Conservation (phyloP, 129 eudicot species). For the Flaveria robusta region DNA sequence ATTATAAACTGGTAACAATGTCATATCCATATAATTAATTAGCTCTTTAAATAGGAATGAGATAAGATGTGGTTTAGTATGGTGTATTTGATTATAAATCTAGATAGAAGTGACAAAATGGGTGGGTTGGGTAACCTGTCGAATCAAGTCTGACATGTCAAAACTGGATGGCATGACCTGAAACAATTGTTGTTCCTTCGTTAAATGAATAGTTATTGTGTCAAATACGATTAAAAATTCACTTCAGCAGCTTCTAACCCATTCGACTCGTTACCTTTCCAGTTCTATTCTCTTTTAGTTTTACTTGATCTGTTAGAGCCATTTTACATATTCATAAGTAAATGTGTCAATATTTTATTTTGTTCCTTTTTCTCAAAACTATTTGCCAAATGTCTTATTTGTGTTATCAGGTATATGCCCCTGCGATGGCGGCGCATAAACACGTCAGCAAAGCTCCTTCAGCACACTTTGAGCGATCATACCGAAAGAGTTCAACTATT, state of each 20-base stretch:
- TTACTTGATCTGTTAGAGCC: not conserved
- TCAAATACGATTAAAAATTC: not conserved
- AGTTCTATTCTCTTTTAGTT: not conserved
- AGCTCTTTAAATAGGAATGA: not conserved
- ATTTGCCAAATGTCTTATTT: not conserved
- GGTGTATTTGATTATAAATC: conserved; percentile 1
- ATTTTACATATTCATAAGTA: not conserved
- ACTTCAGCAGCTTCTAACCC: not conserved
- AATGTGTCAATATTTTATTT: not conserved
- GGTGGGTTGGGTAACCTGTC: not conserved
- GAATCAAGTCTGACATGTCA: not conserved
- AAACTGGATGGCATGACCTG: not conserved
- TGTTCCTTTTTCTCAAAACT: not conserved
- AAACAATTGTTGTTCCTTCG: not conserved
- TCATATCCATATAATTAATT: not conserved
- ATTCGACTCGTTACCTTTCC: not conserved
- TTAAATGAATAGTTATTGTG: not conserved
- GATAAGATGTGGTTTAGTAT: not conserved
- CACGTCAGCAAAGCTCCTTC: conserved; percentile 51
- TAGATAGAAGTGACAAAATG: not conserved
- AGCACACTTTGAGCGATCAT: conserved; percentile 51
- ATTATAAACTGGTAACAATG: not conserved
- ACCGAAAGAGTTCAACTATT: conserved; percentile 72
- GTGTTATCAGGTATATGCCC: conserved; percentile 54
- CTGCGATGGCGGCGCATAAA: conserved; percentile 79